These are phyloP conservation scores for Daldinia loculata DNA, from an alignment of 495 filamentous ascomycete genomes.

Conservation along the genomic window DNA sequence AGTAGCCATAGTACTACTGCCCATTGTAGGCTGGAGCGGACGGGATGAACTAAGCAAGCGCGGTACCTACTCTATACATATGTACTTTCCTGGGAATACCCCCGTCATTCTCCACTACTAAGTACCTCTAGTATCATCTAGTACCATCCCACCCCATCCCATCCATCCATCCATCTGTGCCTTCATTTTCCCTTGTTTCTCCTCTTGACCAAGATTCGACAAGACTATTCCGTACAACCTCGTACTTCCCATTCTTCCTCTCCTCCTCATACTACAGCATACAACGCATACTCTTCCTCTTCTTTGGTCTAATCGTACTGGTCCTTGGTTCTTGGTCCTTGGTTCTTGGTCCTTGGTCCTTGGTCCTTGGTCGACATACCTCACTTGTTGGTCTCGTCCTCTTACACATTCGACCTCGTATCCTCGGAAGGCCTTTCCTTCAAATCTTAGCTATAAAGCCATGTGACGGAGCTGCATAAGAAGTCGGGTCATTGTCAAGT, in stretches of 20 bases:
- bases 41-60: constrained; percentile 42
- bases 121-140: constrained; percentile 45
- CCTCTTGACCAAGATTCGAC: constrained; percentile 44
- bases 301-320: neutral
- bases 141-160: constrained; percentile 44
- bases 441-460: constrained; percentile 27
- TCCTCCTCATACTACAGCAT: constrained; percentile 14
- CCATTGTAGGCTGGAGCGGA: constrained; percentile 3
- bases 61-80: constrained; percentile 27
- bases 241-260: constrained; percentile 31
- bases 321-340: too few species aligned
- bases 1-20: neutral
- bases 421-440: neutral
- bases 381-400: neutral
- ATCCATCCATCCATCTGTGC: constrained; percentile 43
- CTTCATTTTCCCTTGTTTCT: constrained; percentile 47
- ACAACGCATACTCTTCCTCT: neutral
- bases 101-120: constrained; percentile 45
- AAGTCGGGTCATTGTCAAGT: constrained; percentile 46
- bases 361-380: neutral
- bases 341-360: too few species aligned
- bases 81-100: constrained; percentile 31
- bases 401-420: constrained; percentile 8
- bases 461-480: constrained; percentile 50
- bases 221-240: constrained; percentile 42